These are phyloP conservation scores for Sordariomycetes sp. DNA, from an alignment of 2,329 filamentous ascomycete genomes.

Conservation along the genomic window DNA sequence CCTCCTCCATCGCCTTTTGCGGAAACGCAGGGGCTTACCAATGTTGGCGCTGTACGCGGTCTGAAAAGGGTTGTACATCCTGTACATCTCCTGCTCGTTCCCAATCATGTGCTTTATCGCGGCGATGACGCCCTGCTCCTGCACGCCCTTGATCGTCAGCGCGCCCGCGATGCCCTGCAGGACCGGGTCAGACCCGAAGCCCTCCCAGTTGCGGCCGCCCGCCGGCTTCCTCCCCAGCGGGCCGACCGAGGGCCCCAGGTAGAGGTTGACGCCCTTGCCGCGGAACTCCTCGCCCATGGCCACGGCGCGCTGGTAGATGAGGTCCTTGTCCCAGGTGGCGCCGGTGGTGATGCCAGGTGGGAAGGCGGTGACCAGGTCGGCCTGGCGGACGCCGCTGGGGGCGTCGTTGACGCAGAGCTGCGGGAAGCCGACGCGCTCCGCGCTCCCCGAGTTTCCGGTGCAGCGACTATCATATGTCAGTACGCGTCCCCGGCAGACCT, in stretches of 20 bases:
- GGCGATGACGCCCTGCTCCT: conserved; percentile 45
- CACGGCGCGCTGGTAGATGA: conserved; percentile 58
- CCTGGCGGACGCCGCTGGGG: conserved; percentile 59
- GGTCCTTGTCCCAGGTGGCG: conserved; percentile 62
- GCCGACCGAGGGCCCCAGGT: conserved; percentile 60
- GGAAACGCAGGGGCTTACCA: conserved; percentile 30
- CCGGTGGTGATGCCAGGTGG: conserved; percentile 69
- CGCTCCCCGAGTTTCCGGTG: conserved; percentile 67
- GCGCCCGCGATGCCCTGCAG: conserved; percentile 69
- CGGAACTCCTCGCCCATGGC: conserved; percentile 62
- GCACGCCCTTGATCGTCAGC: conserved; percentile 65
- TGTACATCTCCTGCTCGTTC: conserved; percentile 54
- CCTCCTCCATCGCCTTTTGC: background rate
- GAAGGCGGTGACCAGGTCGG: conserved; percentile 67
- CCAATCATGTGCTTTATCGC: conserved; percentile 45
- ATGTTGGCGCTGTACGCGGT: conserved; percentile 61
- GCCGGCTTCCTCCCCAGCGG: conserved; percentile 62
- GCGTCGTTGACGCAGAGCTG: conserved; percentile 64
- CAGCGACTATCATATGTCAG: conserved; percentile 38
- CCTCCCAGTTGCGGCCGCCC: conserved; percentile 68
- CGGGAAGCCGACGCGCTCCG: conserved; percentile 58
- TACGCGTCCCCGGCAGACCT: background rate
- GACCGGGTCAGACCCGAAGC: conserved; percentile 59
- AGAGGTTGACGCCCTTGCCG: conserved; percentile 63
- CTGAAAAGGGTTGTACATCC: conserved; percentile 43